These are phyloP conservation scores for Vaccinium macrocarpon DNA, from an alignment of 148 eudicot species.

Conservation along the genomic window DNA sequence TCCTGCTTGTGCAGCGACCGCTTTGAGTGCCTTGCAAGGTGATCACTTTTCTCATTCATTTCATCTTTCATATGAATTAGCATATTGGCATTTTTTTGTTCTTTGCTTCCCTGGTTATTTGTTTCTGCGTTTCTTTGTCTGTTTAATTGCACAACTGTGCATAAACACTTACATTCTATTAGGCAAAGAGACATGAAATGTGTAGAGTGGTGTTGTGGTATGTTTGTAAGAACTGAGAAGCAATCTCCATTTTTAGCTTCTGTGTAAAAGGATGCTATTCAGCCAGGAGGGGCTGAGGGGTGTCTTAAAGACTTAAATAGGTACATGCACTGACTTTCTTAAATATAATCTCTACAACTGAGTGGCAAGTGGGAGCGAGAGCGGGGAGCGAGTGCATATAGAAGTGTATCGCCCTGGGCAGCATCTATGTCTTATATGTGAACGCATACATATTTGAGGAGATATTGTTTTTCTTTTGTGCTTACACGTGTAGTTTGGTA, in stretches of 20 bases:
- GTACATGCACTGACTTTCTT: too few relatives aligned
- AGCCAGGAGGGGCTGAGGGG: too few relatives aligned
- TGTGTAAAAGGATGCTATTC: not conserved
- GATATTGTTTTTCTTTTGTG: not conserved
- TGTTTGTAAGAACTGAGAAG: not conserved
- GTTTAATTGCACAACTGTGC: not conserved
- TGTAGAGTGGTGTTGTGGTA: not conserved
- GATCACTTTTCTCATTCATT: slow-evolving; percentile 13
- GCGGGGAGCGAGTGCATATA: not conserved
- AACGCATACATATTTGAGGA: not conserved
- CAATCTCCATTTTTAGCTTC: not conserved
- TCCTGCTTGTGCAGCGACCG: slow-evolving; percentile 81
- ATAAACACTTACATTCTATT: not conserved
- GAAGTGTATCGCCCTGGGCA: not conserved
- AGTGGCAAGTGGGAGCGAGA: not conserved
- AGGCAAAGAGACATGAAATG: not conserved
- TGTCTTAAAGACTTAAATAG: too few relatives aligned
- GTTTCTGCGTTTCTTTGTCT: not conserved
- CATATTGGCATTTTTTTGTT: not conserved
- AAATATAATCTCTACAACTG: not conserved
- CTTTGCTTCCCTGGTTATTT: not conserved
- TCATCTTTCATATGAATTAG: not conserved
- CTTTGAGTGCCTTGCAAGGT: slow-evolving; percentile 81
- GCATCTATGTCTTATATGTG: not conserved
- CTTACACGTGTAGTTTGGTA: not conserved